A percentile compares a stretch with the other conserved stretches of the same genome.
Evolutionary conservation across 148 eudicot species (phyloP).

Genomic region (Spergularia bocconei): DNA sequence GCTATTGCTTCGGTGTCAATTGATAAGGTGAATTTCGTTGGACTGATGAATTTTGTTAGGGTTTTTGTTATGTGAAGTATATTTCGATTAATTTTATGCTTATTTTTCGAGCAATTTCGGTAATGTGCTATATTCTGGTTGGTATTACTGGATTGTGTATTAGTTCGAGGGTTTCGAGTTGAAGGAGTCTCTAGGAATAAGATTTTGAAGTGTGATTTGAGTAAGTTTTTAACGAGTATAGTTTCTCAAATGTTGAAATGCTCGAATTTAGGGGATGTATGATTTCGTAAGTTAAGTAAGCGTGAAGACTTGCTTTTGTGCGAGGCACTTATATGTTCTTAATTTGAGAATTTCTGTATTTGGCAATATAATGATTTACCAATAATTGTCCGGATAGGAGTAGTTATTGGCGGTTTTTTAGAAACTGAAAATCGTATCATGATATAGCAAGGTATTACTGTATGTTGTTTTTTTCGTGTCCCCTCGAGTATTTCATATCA

Average conservation of each 20-base stretch:
- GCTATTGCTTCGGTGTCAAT: conserved; percentile 75
- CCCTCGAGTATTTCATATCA: neutral
- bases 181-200: neutral
- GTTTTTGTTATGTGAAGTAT: neutral
- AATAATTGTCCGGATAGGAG: neutral
- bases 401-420: neutral
- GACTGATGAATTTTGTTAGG: neutral
- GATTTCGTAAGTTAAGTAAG: neutral
- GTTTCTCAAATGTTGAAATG: neutral
- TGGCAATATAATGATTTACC: conserved; percentile 2
- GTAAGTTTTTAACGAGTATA: no score
- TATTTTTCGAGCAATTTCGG: neutral
- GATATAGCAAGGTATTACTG: neutral
- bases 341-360: neutral
- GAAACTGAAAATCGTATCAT: neutral
- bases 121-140: neutral
- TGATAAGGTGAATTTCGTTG: conserved; percentile 54
- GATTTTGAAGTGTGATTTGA: neutral
- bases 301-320: neutral
- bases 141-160: neutral
- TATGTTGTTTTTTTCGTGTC: neutral
- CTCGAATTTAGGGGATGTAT: neutral
- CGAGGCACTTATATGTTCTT: neutral
- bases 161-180: neutral
- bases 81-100: neutral